These are phyloP conservation scores for Fomitiporia mediterranea DNA, from an alignment of 1,284 basidiomycete species.

Conservation along the genomic window DNA sequence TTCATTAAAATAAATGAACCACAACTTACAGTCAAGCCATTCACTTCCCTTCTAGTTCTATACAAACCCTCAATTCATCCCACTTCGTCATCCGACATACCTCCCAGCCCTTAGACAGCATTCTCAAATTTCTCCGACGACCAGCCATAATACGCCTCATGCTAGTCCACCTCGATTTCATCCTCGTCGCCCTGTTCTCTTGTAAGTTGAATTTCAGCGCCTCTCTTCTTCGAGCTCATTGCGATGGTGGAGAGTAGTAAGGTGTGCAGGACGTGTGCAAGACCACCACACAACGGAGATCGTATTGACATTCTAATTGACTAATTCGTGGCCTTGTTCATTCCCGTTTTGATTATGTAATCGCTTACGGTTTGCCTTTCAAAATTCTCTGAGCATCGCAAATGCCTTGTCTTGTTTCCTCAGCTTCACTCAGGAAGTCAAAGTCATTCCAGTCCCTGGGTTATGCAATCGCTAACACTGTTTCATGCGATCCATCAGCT, in stretches of 20 bases:
- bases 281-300: not conserved
- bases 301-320: too few relatives aligned
- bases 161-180: slow-evolving; percentile 26
- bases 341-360: too few relatives aligned
- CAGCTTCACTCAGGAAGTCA: too few relatives aligned
- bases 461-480: too few relatives aligned
- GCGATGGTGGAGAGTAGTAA: not conserved
- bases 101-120: slow-evolving; percentile 5
- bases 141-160: slow-evolving; percentile 68
- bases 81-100: not conserved
- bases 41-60: too few relatives aligned
- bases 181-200: slow-evolving; percentile 33
- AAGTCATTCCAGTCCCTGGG: too few relatives aligned
- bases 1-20: not conserved
- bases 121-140: slow-evolving; percentile 50
- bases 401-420: too few relatives aligned
- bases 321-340: too few relatives aligned
- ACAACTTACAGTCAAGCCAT: not conserved
- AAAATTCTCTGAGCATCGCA: too few relatives aligned
- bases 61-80: not conserved
- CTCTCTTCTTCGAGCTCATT: slow-evolving; percentile 29
- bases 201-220: slow-evolving; percentile 35
- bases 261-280: not conserved
- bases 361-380: too few relatives aligned
- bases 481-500: too few relatives aligned